These are phyloP conservation scores for Corinectria fuckeliana DNA, from an alignment of 2,329 filamentous ascomycete genomes.

Conservation along the genomic window DNA sequence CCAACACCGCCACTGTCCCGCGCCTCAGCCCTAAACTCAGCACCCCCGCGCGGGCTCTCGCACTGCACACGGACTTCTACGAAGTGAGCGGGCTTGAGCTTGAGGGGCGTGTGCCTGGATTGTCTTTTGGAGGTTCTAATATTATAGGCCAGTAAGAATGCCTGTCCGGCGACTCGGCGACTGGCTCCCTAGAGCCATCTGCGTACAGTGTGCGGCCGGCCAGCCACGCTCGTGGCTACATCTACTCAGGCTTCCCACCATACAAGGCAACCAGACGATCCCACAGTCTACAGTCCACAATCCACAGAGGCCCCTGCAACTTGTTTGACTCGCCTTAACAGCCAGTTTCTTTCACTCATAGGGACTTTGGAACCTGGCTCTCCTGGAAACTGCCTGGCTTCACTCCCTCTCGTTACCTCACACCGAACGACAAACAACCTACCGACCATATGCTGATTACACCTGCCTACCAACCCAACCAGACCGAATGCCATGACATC, in stretches of 20 bases:
- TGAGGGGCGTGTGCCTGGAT: neutral
- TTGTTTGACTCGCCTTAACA: slow-evolving; percentile 3
- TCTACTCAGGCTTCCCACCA: slow-evolving; percentile 17
- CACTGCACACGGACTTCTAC: slow-evolving; percentile 9
- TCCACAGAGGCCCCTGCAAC: neutral
- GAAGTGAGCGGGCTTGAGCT: neutral
- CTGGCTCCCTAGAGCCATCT: neutral
- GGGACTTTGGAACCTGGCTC: neutral
- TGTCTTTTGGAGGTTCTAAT: slow-evolving; percentile 10
- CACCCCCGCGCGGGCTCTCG: neutral
- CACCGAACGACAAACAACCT: neutral
- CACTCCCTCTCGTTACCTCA: slow-evolving; percentile 4
- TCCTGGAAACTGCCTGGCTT: slow-evolving; percentile 1
- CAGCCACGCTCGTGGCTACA: slow-evolving; percentile 22
- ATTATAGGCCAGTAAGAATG: slow-evolving; percentile 16
- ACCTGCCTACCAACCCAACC: neutral
- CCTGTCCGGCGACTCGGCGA: neutral
- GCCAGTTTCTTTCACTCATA: neutral
- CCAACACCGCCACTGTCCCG: slow-evolving; percentile 6
- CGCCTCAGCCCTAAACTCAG: slow-evolving; percentile 7
- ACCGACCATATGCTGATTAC: slow-evolving; percentile 16
- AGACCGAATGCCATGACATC: slow-evolving; percentile 34
- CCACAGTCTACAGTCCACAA: slow-evolving; percentile 10
- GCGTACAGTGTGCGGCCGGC: slow-evolving; percentile 33
- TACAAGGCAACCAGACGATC: slow-evolving; percentile 24